Percentiles rank a stretch among this genome's conserved stretches.
Evolutionary conservation across 306 rosid species (phyloP).

Genomic region (Acmispon strigosus): DNA sequence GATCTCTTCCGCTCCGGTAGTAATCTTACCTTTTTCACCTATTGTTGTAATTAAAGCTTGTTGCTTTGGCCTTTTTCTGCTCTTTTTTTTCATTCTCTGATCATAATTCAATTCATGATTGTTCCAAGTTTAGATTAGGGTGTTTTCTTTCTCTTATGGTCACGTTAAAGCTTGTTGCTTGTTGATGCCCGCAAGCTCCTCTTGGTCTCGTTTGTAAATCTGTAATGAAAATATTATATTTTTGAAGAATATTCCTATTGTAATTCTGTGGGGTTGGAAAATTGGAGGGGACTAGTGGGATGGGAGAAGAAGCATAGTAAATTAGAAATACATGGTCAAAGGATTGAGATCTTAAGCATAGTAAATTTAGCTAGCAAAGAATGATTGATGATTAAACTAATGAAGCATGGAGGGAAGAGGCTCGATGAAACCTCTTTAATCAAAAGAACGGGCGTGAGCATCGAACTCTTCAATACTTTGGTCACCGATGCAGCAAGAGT

Average conservation of each 20-base stretch:
- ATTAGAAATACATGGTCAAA: not conserved
- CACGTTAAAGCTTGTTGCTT: not conserved
- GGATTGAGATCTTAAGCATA: not conserved
- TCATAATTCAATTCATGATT: not conserved
- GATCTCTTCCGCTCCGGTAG: constrained; percentile 93
- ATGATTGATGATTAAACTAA: not conserved
- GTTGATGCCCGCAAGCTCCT: not conserved
- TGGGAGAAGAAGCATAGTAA: not conserved
- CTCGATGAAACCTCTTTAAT: not conserved
- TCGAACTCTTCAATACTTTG: not conserved
- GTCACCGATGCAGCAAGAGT: not conserved
- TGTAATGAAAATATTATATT: not conserved
- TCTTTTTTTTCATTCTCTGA: not conserved
- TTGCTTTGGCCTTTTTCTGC: not conserved
- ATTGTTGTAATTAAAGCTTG: not conserved
- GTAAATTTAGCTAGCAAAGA: not conserved
- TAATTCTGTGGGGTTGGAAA: constrained; percentile 1
- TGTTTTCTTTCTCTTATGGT: not conserved
- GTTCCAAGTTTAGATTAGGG: not conserved
- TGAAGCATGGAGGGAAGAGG: not conserved
- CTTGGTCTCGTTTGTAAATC: not conserved
- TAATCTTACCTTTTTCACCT: not conserved
- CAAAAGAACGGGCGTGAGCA: not conserved
- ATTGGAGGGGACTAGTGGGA: not conserved
- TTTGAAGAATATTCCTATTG: not conserved